Base-by-base conservation (phyloP, 2,329 filamentous ascomycete genomes). In the Aspergillus fumigatiaffinis region DNA sequence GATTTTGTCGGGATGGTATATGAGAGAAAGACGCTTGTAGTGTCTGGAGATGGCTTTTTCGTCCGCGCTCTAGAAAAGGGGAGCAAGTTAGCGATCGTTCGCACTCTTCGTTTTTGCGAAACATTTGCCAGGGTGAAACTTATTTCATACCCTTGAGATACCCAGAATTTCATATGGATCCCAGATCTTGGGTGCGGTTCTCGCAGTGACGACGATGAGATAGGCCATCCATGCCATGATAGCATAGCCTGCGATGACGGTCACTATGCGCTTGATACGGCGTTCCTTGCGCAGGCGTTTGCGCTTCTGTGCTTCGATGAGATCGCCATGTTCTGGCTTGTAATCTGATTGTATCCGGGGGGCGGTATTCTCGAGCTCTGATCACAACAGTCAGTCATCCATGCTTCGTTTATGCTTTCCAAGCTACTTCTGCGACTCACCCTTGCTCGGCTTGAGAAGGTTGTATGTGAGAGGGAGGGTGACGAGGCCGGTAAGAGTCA, bases 121-220 rank as follows among this genome's bases (percentile, higher is more conserved):
- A 28, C 12, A 28, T 47, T 10, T 8, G 6, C 9, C 1, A 2
- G 23, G 32, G 17, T 12, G 29, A 2, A 29, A 5, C 14, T 82
- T 67, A 38, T 38, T 38, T 38, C 32, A 38, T 79, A 91, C 89
- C 76, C 92, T 89, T 65, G 90, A 86, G 56, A 99, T 84, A 49
- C 90, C 91, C 56, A 99, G 79, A 66, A 99, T 95, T 65, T 96
- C 90, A 77, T 97, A 99, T 1, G 94, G 94, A 76, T 99, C 95
- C 90, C 93, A 99, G 56, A 96, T 83, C 77, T 94, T 91, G 50
- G 87, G 83, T 29, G 82, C 76, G 1, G 86, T 85, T 56, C 84
- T 84, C 66, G 90, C 85, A 55, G 92, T 94, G 51, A 89, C 87
- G 59, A 87, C 73, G 71, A 97, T 96, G 59, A 99, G 82, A 75